phyloP scores from a whole-genome alignment of 495 filamentous ascomycete genomes.

The Podospora bellae-mahoneyi region DNA sequence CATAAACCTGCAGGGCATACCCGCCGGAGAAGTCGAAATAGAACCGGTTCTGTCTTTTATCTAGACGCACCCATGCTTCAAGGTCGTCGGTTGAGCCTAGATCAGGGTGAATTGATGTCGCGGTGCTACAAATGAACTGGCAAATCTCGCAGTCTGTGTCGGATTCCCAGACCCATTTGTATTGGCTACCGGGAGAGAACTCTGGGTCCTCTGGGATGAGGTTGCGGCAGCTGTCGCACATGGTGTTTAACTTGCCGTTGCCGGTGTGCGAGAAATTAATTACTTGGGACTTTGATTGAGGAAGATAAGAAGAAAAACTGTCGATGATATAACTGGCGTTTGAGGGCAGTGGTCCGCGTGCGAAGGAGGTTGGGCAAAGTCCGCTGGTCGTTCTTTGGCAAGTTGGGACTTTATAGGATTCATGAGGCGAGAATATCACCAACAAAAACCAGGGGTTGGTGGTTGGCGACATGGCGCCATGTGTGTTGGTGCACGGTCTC shows the following conservation, averaged over 20 bases:
- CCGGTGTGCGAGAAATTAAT: no score
- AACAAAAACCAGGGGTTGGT: no score
- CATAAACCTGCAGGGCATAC: background rate
- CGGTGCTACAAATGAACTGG: background rate
- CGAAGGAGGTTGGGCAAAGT: no score
- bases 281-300: no score
- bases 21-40: background rate
- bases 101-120: background rate
- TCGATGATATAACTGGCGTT: no score
- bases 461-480: no score
- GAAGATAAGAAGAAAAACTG: no score
- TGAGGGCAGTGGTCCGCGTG: no score
- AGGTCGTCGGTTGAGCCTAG: background rate
- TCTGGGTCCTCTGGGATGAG: background rate
- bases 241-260: background rate
- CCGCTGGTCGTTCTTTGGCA: no score
- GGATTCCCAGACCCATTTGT: background rate
- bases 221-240: background rate
- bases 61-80: background rate
- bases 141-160: background rate
- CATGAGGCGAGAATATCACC: no score
- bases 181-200: background rate
- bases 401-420: no score
- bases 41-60: background rate
- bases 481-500: no score